A percentile compares a stretch with the other conserved stretches of the same genome.
Conservation (phyloP, 306 rosid species). For the Pueraria montana region DNA sequence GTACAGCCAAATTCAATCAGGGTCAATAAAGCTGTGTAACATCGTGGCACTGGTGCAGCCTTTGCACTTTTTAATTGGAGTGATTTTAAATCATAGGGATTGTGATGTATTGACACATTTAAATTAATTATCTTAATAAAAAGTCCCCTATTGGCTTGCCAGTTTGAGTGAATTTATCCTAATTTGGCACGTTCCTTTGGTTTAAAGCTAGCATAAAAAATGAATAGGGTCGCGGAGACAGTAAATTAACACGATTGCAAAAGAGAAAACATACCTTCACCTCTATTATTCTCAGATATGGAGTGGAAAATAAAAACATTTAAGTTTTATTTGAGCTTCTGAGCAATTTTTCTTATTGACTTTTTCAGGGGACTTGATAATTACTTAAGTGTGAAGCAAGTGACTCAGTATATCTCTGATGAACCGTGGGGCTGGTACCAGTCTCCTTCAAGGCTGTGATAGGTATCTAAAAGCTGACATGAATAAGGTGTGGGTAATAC, state of each 20-base stretch:
- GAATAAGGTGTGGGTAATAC: conserved; percentile 36
- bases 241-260: not conserved
- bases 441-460: conserved; percentile 87
- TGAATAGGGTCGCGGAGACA: not conserved
- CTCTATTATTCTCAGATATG: conserved; percentile 22
- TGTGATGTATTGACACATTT: not conserved
- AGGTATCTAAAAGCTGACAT: not conserved
- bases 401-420: conserved; percentile 77
- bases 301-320: conserved; percentile 6
- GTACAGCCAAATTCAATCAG: conserved; percentile 18
- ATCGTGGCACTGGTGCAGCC: conserved; percentile 13
- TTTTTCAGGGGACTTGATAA: conserved; percentile 89
- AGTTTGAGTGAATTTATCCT: not conserved
- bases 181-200: conserved; percentile 15
- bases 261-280: not conserved
- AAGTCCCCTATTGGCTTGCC: conserved; percentile 10
- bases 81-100: conserved; percentile 6
- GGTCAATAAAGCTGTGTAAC: conserved; percentile 19
- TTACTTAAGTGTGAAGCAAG: conserved; percentile 96
- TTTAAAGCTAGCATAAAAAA: conserved; percentile 25
- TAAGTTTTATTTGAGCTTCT: conserved; percentile 13
- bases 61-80: conserved; percentile 17
- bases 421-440: conserved; percentile 98
- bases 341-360: not conserved
- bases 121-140: not conserved